Base-by-base conservation (phyloP, 768 basidiomycete genomes). In the Daedaleopsis sinensis region DNA sequence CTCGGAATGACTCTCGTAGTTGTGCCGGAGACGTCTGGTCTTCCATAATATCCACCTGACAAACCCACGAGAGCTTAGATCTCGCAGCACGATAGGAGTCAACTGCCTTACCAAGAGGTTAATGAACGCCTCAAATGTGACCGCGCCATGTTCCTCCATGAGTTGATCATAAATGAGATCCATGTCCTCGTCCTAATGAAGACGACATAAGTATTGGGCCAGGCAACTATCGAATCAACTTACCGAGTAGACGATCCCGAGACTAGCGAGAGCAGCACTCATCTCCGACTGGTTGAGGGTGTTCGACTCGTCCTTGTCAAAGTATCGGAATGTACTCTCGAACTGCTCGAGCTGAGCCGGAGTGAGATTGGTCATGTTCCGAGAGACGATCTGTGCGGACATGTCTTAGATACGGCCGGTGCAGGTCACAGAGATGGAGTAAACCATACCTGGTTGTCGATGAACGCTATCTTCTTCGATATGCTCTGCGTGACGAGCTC, bases 321-420 rank as follows among this genome's bases (percentile, higher is more conserved):
- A 99, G 77, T 98, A 96, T 54, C 96, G 86, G 87, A 99, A 98
- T 1, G 95, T 96, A 71, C 89, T 87, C 74, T 98, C 96, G 66
- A 97, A 96, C 70, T 98, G 95, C 71, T 98, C 96, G 23, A 98
- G 80, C 71, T 95, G 94, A 15, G 94, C 95, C 0, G 97, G 95
- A 0, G 96, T 96, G 64, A 99, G 76, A 71, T 98, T 97, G 24
- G 94, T 91, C 85, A 93, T 89, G 67, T 93, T 94, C 48, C 94
- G 84, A 13, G 97, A 95, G 1, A 98, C 91, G 67, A 97, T 93
- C 94, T 98, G 66, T 37, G 23, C 16, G 5, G 47, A 8, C 39
- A 55, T 15, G 6, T 6, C 56, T 58, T 32, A 54, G 36, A 5
- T 49, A 48, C 11, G 27, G 35, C n/a, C 37, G 16, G n/a, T 19